phyloP scores from a whole-genome alignment of 176 grass and related monocot genomes.

The Chloris gayana region DNA sequence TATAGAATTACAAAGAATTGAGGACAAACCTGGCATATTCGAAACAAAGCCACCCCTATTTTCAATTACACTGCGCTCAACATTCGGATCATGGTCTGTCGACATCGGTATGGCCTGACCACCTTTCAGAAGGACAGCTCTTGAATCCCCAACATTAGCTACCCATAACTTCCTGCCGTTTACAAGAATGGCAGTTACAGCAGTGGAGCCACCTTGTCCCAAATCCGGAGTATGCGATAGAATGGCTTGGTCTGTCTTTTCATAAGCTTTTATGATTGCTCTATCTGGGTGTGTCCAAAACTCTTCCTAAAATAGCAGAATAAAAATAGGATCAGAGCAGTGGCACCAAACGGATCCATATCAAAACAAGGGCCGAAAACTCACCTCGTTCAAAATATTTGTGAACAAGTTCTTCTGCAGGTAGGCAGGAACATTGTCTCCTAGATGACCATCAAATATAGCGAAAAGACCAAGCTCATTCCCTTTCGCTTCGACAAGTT shows the following conservation, averaged over 20 bases:
- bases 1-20: background rate
- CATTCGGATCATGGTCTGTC: conserved; percentile 82
- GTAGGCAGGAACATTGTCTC: conserved; percentile 63
- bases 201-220: conserved; percentile 82
- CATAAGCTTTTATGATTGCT: conserved; percentile 78
- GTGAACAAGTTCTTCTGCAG: conserved; percentile 70
- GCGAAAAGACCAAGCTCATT: conserved; percentile 71
- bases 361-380: conserved; percentile 17
- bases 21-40: conserved; percentile 75
- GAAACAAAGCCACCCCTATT: conserved; percentile 92
- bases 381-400: conserved; percentile 72
- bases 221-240: conserved; percentile 76
- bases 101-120: conserved; percentile 73
- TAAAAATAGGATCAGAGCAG: background rate
- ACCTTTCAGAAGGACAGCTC: conserved; percentile 83
- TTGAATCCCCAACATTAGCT: conserved; percentile 89
- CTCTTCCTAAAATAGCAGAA: conserved; percentile 64
- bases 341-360: background rate
- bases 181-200: conserved; percentile 88
- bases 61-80: conserved; percentile 72
- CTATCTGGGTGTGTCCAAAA: conserved; percentile 77
- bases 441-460: conserved; percentile 83
- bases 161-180: conserved; percentile 74
- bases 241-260: conserved; percentile 86
- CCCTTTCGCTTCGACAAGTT: conserved; percentile 49